Evolutionary conservation across 495 filamentous ascomycete genomes (phyloP).

Genomic region (Daldinia loculata): DNA sequence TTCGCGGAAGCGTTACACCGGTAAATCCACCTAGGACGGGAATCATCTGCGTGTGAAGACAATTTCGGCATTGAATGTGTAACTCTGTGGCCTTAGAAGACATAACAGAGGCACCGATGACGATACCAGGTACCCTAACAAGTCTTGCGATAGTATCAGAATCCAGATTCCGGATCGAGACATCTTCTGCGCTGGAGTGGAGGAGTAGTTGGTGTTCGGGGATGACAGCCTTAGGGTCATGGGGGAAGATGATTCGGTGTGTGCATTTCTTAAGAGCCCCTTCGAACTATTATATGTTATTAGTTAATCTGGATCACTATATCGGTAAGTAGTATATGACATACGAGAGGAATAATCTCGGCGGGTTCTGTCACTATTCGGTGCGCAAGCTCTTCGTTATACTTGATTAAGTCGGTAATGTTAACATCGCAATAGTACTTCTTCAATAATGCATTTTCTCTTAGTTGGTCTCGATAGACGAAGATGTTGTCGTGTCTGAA

Average conservation of each 20-base stretch:
- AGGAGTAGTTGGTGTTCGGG: slow-evolving; percentile 96
- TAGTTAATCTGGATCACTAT: slow-evolving; percentile 30
- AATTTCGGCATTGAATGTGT: slow-evolving; percentile 88
- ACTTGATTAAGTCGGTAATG: slow-evolving; percentile 94
- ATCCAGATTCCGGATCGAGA: slow-evolving; percentile 93
- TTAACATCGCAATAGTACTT: slow-evolving; percentile 98
- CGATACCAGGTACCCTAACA: slow-evolving; percentile 94
- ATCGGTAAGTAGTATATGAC: slow-evolving; percentile 24
- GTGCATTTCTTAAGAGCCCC: slow-evolving; percentile 88
- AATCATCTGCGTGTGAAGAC: slow-evolving; percentile 75
- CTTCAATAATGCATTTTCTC: slow-evolving; percentile 94
- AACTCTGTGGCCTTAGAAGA: slow-evolving; percentile 93
- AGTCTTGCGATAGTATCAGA: slow-evolving; percentile 93
- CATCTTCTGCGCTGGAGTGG: slow-evolving; percentile 87
- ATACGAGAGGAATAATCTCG: slow-evolving; percentile 90
- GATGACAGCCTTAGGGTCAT: slow-evolving; percentile 71
- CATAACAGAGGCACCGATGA: slow-evolving; percentile 96
- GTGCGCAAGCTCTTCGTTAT: slow-evolving; percentile 95
- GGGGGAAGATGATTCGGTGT: slow-evolving; percentile 83
- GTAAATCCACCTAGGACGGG: slow-evolving; percentile 84
- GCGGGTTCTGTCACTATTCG: slow-evolving; percentile 88
- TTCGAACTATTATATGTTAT: slow-evolving; percentile 74
- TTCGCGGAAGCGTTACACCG: slow-evolving; percentile 81
- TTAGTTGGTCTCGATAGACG: slow-evolving; percentile 97
- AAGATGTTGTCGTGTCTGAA: slow-evolving; percentile 96